Conservation (phyloP, 768 basidiomycete species). For the Trametopsis cervina region DNA sequence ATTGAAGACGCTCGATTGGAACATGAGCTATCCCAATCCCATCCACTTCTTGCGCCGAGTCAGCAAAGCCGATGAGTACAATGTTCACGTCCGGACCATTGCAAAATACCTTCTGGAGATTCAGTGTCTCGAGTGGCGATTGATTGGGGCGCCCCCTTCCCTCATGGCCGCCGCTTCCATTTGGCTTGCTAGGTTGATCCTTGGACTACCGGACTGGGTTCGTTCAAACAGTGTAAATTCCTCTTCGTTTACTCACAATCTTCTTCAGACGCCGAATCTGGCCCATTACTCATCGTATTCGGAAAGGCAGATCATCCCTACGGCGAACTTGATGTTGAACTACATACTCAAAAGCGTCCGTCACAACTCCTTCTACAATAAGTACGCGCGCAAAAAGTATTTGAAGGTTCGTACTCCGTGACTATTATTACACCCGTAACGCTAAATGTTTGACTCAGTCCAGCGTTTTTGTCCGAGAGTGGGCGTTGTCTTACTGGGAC, state of each 20-base stretch:
- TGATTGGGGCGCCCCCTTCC: conserved; percentile 70
- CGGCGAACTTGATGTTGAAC: conserved; percentile 82
- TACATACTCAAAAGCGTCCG: conserved; percentile 69
- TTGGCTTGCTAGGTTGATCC: conserved; percentile 77
- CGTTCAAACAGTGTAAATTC: conserved; percentile 23
- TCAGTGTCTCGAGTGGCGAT: conserved; percentile 69
- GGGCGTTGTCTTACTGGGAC: conserved; percentile 75
- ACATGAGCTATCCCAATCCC: conserved; percentile 81
- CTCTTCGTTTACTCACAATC: conserved; percentile 4
- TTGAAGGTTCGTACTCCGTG: conserved; percentile 53
- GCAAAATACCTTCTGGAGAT: conserved; percentile 92
- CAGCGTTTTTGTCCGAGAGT: conserved; percentile 75
- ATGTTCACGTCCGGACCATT: conserved; percentile 76
- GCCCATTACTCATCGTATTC: conserved; percentile 85
- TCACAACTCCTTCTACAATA: conserved; percentile 79
- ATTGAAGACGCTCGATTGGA: conserved; percentile 79
- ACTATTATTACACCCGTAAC: not conserved
- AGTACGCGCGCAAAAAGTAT: conserved; percentile 81
- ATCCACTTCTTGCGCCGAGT: conserved; percentile 84
- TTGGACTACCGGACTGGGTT: conserved; percentile 87
- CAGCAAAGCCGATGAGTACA: conserved; percentile 91
- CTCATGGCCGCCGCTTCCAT: conserved; percentile 76
- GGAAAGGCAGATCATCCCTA: conserved; percentile 71
- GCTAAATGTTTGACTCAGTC: conserved; percentile 38
- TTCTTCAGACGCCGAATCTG: conserved; percentile 67